Conservation (phyloP, 2,329 filamentous ascomycete genomes). For the Cordyceps militaris region DNA sequence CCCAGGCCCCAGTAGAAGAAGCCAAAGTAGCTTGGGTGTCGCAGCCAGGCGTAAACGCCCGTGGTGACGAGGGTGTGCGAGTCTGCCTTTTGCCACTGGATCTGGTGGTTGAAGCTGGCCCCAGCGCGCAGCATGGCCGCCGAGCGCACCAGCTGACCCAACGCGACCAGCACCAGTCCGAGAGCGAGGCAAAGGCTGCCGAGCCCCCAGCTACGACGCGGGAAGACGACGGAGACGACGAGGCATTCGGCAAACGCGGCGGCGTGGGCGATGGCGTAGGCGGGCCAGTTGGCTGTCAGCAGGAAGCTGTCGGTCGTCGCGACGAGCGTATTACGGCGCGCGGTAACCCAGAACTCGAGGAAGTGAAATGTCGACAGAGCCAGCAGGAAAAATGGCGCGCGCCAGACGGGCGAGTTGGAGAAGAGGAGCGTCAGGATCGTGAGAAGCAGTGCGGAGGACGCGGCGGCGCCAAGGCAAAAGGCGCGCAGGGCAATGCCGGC, state of each 20-base stretch:
- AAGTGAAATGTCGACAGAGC: slow-evolving; percentile 82
- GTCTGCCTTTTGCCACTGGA: slow-evolving; percentile 61
- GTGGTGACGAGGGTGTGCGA: slow-evolving; percentile 75
- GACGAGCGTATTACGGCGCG: slow-evolving; percentile 69
- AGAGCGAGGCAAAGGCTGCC: slow-evolving; percentile 38
- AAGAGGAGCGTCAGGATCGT: slow-evolving; percentile 13
- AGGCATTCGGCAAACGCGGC: slow-evolving; percentile 68
- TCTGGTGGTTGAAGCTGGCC: slow-evolving; percentile 82
- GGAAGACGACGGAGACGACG: slow-evolving; percentile 50
- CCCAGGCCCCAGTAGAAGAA: slow-evolving; percentile 99
- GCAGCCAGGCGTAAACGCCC: slow-evolving; percentile 67
- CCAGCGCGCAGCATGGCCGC: slow-evolving; percentile 84
- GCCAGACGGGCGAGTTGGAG: slow-evolving; percentile 45
- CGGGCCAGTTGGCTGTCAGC: slow-evolving; percentile 73
- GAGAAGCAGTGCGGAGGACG: slow-evolving; percentile 31
- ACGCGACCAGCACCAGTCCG: slow-evolving; percentile 56
- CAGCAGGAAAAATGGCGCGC: slow-evolving; percentile 58
- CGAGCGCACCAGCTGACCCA: slow-evolving; percentile 72
- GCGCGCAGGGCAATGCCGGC: slow-evolving; percentile 52
- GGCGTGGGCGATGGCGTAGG: slow-evolving; percentile 76
- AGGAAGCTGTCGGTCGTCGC: slow-evolving; percentile 73
- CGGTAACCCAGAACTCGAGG: slow-evolving; percentile 90
- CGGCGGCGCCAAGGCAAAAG: slow-evolving; percentile 43
- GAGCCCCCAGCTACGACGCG: slow-evolving; percentile 33
- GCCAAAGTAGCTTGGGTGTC: slow-evolving; percentile 93